Evolutionary conservation across 139 green algal genomes (phyloP), one percentile per base, ranked within the genome.

Genomic region (Chlorella sorokiniana): DNA sequence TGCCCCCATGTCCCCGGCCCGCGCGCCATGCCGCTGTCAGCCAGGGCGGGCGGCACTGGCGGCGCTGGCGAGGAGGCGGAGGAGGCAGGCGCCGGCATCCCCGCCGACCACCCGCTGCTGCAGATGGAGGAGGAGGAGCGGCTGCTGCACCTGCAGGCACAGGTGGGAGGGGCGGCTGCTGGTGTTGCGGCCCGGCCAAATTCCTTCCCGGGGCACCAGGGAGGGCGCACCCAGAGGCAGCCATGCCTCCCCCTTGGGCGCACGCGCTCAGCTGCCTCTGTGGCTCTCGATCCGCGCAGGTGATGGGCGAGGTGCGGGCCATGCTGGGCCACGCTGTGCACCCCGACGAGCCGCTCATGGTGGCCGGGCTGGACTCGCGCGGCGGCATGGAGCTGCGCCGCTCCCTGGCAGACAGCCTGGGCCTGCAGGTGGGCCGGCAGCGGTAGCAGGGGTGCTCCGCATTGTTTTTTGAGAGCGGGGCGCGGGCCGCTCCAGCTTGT

Each of bases 331-430:
- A 86, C 29, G 56, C 69, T 22, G 86, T 96, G 65, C 86, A 93
- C 52, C 89, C 89, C 14, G 86, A 94, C 11, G 91, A 96, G 81
- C 73, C 86, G 22, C 83, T 93, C 29, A 92, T 92, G 76, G 75
- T 67, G 33, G 68, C 72, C 0, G 89, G 88, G 20, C 80, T 93
- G 22, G 89, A 98, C 81, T 95, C 90, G 16, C 84, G 97, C 33
- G 92, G 91, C 1, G 91, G 91, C 7, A 90, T 97, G 37, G 95
- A 98, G 90, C 86, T 98, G 56, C 85, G 92, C 41, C 93, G 93
- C 71, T 76, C 77, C 3, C 90, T 98, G n/a, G 92, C 95, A 27
- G 85, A 89, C 81, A 27, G 86, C 93, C 69, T 89, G 72, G 92
- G 79, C 45, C 11, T 95, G 61, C 42, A 88, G 37, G 86, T 97